These are phyloP conservation scores for Coffea humblotiana DNA, from an alignment of 305 asterid species.

Conservation along the genomic window DNA sequence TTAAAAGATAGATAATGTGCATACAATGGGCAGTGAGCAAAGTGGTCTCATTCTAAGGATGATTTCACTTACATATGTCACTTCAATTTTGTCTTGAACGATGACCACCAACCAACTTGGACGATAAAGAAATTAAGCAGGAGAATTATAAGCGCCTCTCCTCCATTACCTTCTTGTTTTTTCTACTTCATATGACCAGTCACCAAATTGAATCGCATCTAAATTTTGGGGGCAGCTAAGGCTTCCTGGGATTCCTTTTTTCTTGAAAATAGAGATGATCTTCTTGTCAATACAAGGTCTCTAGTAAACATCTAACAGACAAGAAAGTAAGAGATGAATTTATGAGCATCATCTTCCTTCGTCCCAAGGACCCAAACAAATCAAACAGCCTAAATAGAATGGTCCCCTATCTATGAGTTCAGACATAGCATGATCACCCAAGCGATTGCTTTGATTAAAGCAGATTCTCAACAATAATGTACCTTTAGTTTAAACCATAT, in stretches of 20 bases:
- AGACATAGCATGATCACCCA: constrained; percentile 23
- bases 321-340: no score
- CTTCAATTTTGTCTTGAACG: no score
- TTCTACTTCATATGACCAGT: no score
- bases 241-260: not conserved
- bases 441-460: constrained; percentile 20
- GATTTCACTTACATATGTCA: no score
- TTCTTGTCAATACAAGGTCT: not conserved
- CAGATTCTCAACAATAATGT: constrained; percentile 5
- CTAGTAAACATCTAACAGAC: not conserved
- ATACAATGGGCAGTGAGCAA: no score
- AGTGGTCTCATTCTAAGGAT: no score
- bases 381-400: constrained; percentile 3
- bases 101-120: not conserved
- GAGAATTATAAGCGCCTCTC: no score
- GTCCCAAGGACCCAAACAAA: not conserved
- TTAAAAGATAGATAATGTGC: no score
- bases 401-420: constrained; percentile 25
- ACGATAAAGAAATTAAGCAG: not conserved
- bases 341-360: not conserved
- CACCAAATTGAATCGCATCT: not conserved
- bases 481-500: not conserved
- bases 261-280: not conserved
- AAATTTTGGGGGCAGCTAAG: not conserved
- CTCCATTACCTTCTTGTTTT: no score